phyloP scores from a whole-genome alignment of 352 stramenopile genomes.

The Globisporangium acanthophoron region DNA sequence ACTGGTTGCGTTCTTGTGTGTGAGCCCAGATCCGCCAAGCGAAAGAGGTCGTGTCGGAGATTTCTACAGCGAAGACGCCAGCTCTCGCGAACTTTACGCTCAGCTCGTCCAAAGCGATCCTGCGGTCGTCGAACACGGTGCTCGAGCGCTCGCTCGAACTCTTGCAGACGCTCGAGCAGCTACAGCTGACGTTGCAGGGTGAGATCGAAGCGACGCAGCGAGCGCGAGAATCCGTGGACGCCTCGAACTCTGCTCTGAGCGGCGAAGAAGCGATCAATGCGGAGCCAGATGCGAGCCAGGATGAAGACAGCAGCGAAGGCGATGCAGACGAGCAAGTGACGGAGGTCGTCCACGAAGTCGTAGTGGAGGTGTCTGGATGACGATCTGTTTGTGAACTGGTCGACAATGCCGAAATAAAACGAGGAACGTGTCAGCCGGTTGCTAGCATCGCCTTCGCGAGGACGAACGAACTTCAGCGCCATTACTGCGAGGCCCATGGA shows the following conservation, averaged over 20 bases:
- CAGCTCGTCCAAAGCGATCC: conserved; percentile 41
- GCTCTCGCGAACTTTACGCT: conserved; percentile 51
- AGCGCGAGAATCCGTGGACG: conserved; percentile 2
- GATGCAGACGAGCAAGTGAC: conserved; percentile 2
- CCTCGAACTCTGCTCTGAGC: neutral
- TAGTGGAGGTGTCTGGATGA: conserved; percentile 2
- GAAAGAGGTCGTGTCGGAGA: conserved; percentile 19
- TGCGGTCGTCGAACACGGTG: conserved; percentile 46
- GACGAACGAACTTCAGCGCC: too few species aligned
- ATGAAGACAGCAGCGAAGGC: conserved; percentile 14
- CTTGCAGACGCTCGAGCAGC: conserved; percentile 39
- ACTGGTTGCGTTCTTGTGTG: neutral
- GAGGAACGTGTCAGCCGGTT: too few species aligned
- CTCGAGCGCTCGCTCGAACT: conserved; percentile 55
- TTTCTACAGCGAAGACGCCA: conserved; percentile 16
- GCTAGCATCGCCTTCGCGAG: too few species aligned
- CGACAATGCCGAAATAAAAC: too few species aligned
- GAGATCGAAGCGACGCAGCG: conserved; percentile 19
- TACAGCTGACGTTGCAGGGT: conserved; percentile 22
- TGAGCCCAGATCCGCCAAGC: conserved; percentile 10
- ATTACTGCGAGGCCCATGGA: neutral
- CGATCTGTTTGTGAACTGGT: neutral
- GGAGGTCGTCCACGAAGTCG: conserved; percentile 7
- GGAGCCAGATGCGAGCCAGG: conserved; percentile 9
- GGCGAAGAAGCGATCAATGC: neutral